Evolutionary conservation across 2,329 filamentous ascomycete genomes (phyloP).

Genomic region (Apiospora kogelbergensis): DNA sequence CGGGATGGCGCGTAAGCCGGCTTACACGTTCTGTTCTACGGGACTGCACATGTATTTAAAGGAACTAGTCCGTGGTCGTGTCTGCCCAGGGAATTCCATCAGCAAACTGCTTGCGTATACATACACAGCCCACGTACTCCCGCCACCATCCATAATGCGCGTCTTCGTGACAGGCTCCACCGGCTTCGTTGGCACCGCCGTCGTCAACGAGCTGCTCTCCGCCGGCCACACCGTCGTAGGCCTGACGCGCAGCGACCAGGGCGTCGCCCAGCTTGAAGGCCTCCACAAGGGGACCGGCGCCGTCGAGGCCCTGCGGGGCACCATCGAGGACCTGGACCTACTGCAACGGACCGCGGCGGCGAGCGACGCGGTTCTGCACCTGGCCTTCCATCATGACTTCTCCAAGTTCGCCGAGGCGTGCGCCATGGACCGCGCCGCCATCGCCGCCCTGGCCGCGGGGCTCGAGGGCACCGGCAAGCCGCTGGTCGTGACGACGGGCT

Average conservation of each 20-base stretch:
- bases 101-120: too few relatives aligned
- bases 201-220: neutral
- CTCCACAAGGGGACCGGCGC: neutral
- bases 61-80: too few relatives aligned
- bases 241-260: neutral
- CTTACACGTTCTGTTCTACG: too few relatives aligned
- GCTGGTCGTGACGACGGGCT: neutral
- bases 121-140: neutral
- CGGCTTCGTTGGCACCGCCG: neutral
- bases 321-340: neutral
- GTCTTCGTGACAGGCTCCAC: neutral
- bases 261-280: neutral
- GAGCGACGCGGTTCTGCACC: neutral
- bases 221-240: neutral
- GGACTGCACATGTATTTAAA: too few relatives aligned
- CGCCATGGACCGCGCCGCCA: neutral
- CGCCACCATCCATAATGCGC: neutral
- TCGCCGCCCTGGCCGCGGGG: neutral
- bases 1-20: too few relatives aligned
- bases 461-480: neutral
- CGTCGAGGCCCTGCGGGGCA: neutral
- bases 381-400: neutral
- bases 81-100: too few relatives aligned
- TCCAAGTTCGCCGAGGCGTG: neutral
- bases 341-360: neutral